phyloP scores from a whole-genome alignment of 2,329 filamentous ascomycete genomes.

The Coniochaeta sp. region DNA sequence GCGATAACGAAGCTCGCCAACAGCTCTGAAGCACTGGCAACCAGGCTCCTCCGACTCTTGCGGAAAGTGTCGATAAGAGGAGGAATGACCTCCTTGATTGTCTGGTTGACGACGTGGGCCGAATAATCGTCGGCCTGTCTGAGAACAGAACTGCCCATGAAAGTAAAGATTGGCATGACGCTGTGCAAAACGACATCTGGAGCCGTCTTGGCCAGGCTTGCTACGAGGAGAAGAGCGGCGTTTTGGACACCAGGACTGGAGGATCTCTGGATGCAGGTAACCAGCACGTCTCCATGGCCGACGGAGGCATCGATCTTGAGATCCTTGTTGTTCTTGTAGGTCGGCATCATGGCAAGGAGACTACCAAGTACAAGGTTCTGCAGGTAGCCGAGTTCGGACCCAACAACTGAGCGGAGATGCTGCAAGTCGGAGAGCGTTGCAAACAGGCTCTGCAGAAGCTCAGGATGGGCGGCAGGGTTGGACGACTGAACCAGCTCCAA shows the following conservation, averaged over 20 bases:
- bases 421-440: constrained; percentile 80
- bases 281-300: constrained; percentile 82
- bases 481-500: constrained; percentile 83
- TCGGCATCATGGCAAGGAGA: constrained; percentile 76
- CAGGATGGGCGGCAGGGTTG: constrained; percentile 64
- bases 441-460: constrained; percentile 75
- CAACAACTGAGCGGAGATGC: constrained; percentile 71
- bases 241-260: constrained; percentile 92
- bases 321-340: constrained; percentile 54
- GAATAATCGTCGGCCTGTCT: constrained; percentile 96
- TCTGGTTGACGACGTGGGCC: constrained; percentile 90
- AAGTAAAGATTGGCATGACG: constrained; percentile 98
- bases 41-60: constrained; percentile 68
- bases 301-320: constrained; percentile 68
- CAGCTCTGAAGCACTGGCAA: constrained; percentile 79
- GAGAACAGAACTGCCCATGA: constrained; percentile 88
- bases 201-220: constrained; percentile 76
- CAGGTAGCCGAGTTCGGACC: constrained; percentile 84
- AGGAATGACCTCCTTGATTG: constrained; percentile 88
- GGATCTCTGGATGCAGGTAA: constrained; percentile 89
- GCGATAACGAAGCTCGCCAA: constrained; percentile 94
- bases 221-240: constrained; percentile 79
- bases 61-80: constrained; percentile 81
- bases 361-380: constrained; percentile 79
- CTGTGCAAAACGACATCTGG: constrained; percentile 91